Percentiles rank a stretch among this genome's conserved stretches.
Conservation (phyloP, 164 flowering plant species). For the Akebia trifoliata region DNA sequence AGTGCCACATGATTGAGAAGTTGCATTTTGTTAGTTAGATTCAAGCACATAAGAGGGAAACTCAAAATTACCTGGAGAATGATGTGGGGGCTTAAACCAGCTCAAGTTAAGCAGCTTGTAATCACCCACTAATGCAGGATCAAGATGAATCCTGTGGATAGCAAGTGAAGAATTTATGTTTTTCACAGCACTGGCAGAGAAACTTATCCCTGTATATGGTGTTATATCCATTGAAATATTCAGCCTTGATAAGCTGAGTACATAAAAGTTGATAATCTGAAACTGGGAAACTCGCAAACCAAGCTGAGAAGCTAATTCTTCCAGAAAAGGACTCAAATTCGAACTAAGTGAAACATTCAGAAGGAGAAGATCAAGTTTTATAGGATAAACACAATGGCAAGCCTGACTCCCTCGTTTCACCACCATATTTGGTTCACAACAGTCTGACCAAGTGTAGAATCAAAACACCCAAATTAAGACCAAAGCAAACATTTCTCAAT, state of each 20-base stretch:
- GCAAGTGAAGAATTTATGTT: constrained; percentile 64
- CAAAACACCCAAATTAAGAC: constrained; percentile 10
- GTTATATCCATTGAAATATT: constrained; percentile 91
- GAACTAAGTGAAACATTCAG: constrained; percentile 68
- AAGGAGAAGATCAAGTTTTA: constrained; percentile 80
- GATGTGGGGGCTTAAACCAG: constrained; percentile 67
- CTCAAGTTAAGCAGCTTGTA: constrained; percentile 84
- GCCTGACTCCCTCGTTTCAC: constrained; percentile 52
- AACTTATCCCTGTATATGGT: constrained; percentile 76
- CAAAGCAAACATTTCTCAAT: background rate
- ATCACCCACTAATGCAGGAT: constrained; percentile 63
- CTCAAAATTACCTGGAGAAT: constrained; percentile 56
- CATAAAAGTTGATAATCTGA: constrained; percentile 72
- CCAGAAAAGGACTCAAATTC: constrained; percentile 67
- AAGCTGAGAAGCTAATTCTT: constrained; percentile 73
- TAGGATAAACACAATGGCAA: constrained; percentile 93
- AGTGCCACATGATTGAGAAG: background rate
- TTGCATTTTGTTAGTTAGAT: background rate
- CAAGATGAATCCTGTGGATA: constrained; percentile 57
- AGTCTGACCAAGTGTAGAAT: constrained; percentile 40
- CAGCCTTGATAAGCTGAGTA: constrained; percentile 51
- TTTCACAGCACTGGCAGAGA: constrained; percentile 53
- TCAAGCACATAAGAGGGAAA: background rate
- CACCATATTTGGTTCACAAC: constrained; percentile 76
- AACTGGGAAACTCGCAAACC: constrained; percentile 63